Conservation (phyloP, 345 rosid genomes). For the Crucihimalaya himalaica region DNA sequence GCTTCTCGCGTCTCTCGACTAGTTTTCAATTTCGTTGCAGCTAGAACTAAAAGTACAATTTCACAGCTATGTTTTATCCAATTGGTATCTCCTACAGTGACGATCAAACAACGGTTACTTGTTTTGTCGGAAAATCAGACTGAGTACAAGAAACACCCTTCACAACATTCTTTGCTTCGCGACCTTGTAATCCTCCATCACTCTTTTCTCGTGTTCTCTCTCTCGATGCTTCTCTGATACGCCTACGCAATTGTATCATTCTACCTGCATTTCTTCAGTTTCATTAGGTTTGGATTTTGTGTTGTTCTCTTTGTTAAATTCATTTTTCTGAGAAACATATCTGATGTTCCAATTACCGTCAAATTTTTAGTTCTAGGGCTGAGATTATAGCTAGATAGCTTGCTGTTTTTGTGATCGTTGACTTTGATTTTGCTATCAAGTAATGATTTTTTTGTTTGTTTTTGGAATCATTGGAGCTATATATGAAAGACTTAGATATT, state of each 20-base stretch:
- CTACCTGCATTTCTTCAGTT: slow-evolving; percentile 4
- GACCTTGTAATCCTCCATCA: slow-evolving; percentile 11
- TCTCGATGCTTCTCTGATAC: slow-evolving; percentile 11
- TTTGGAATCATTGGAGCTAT: neutral
- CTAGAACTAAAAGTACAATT: neutral
- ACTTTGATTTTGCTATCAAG: neutral
- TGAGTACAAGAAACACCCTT: neutral
- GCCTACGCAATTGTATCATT: slow-evolving; percentile 5
- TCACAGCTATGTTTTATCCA: neutral
- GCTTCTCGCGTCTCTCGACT: slow-evolving; percentile 18
- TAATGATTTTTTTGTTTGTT: neutral
- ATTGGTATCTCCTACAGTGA: neutral
- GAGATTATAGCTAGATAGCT: neutral
- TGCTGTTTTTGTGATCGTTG: neutral
- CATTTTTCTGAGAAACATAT: neutral
- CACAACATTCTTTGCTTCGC: slow-evolving; percentile 36
- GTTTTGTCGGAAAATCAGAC: slow-evolving; percentile 29
- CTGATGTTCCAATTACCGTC: neutral
- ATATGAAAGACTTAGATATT: neutral
- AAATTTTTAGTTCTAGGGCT: neutral
- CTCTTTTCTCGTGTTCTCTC: slow-evolving; percentile 28
- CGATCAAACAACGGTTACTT: slow-evolving; percentile 6
- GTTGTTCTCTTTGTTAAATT: neutral
- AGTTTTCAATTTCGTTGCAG: neutral
- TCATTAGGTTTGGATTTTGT: neutral